Evolutionary conservation across 1,139 yeast genomes (phyloP), one percentile per base, ranked within the genome.

Genomic region (Candida frijolesensis): DNA sequence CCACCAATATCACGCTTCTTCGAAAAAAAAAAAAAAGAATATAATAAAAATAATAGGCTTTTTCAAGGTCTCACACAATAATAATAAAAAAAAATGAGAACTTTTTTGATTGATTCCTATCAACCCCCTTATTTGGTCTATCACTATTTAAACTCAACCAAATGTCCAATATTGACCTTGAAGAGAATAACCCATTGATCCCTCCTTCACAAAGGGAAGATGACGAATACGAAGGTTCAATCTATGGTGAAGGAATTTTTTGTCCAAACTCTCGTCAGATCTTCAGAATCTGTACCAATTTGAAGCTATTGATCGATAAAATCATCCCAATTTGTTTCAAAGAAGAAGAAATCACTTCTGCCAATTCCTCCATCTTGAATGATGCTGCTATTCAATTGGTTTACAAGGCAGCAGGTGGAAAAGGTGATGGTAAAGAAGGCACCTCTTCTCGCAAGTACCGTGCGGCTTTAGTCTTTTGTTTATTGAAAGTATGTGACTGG

Each of bases 401-500:
- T 1, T 76, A 80, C 51, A 78, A 77, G 42, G 95, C 96, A 2
- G 96, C 96, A 16, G 96, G 96, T 10, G 96, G 96, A 16, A 76
- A 78, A 51, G 88, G 89, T 3, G 68, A 78, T 44, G 89, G 92
- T 14, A 67, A 72, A 48, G 58, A 62, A 11, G 87, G 85, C 0
- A 70, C 86, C 0, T 76, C 87, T 3, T 74, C 85, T 1, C 74
- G 78, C 58, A 81, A 83, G 60, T 89, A 88, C 63, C 80, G 86
- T 48, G 86, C 92, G 0, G 76, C 82, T 25, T 65, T 89, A 47
- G 76, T 88, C 1, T 90, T 87, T 67, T 84, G 88, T 47, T 72
- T 90, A 52, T 70, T 90, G 54, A 84, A 82, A 58, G 94, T 88
- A n/a, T 80, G 87, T 47, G 81, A 79, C 35, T 90, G 97, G 97